phyloP scores from a whole-genome alignment of 2,329 filamentous ascomycete genomes.

The Atkinsonella hypoxylon region DNA sequence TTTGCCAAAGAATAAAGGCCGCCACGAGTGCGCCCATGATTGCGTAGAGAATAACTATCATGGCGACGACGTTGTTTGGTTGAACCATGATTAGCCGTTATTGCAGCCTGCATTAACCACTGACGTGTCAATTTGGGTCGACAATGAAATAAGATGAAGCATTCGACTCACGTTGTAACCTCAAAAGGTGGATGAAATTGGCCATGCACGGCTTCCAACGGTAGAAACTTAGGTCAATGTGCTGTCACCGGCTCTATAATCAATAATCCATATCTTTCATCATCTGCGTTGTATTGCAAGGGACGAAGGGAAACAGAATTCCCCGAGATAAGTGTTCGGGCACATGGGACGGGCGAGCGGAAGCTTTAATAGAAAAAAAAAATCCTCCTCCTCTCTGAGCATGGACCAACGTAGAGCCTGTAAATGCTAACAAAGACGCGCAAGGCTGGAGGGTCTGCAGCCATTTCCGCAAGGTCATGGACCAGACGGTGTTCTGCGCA shows the following conservation, averaged over 20 bases:
- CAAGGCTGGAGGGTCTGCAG: background rate
- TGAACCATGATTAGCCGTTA: background rate
- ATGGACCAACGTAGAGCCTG: background rate
- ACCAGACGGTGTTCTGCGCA: too few relatives aligned
- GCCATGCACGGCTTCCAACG: too few relatives aligned
- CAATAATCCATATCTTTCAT: too few relatives aligned
- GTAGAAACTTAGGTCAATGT: too few relatives aligned
- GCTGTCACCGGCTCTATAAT: too few relatives aligned
- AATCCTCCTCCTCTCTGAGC: background rate
- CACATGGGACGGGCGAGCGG: too few relatives aligned
- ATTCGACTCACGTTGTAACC: too few relatives aligned
- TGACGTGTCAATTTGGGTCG: background rate
- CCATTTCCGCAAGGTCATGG: background rate
- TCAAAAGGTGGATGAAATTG: too few relatives aligned
- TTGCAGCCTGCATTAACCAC: background rate
- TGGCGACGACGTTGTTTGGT: background rate
- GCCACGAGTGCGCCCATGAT: background rate
- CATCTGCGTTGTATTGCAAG: too few relatives aligned
- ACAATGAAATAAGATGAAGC: too few relatives aligned
- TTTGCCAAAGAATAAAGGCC: background rate
- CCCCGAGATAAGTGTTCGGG: too few relatives aligned
- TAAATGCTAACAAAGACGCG: background rate
- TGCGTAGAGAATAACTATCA: background rate
- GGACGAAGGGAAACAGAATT: too few relatives aligned
- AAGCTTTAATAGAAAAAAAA: background rate